Conservation (phyloP, 2,329 filamentous ascomycete species). For the Aspergillus pseudotamarii region DNA sequence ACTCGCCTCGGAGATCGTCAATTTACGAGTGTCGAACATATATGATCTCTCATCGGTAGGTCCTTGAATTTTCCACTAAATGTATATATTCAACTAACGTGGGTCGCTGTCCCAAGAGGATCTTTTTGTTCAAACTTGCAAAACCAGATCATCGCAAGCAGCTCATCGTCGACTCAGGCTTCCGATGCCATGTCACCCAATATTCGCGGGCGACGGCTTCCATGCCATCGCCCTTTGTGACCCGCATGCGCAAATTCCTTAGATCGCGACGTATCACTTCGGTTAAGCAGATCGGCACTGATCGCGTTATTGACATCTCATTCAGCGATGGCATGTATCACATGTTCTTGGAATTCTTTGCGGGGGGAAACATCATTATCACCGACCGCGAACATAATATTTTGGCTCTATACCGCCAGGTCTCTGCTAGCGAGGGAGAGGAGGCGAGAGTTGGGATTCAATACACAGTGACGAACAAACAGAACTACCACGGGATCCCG, state of each 20-base stretch:
- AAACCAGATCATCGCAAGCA: conserved; percentile 89
- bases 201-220: conserved; percentile 86
- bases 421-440: conserved; percentile 78
- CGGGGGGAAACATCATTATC: conserved; percentile 90
- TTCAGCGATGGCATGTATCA: conserved; percentile 91
- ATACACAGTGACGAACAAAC: conserved; percentile 79
- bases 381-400: conserved; percentile 85
- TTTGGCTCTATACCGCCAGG: conserved; percentile 75
- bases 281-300: conserved; percentile 84
- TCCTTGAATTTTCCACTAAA: neutral
- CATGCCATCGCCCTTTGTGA: conserved; percentile 82
- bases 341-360: conserved; percentile 93
- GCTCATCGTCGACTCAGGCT: conserved; percentile 89
- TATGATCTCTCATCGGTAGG: conserved; percentile 86
- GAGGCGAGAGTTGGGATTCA: conserved; percentile 74
- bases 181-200: conserved; percentile 90
- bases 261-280: conserved; percentile 83
- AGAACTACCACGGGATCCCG: conserved; percentile 79
- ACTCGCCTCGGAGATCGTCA: conserved; percentile 74
- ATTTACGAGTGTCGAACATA: conserved; percentile 84
- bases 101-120: conserved; percentile 58
- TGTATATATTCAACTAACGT: conserved; percentile 13
- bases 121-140: conserved; percentile 92
- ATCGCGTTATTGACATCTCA: conserved; percentile 86
- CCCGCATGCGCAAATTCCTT: conserved; percentile 80